Evolutionary conservation across 176 grass and related monocot species (phyloP).

Genomic region (Chloris gayana): DNA sequence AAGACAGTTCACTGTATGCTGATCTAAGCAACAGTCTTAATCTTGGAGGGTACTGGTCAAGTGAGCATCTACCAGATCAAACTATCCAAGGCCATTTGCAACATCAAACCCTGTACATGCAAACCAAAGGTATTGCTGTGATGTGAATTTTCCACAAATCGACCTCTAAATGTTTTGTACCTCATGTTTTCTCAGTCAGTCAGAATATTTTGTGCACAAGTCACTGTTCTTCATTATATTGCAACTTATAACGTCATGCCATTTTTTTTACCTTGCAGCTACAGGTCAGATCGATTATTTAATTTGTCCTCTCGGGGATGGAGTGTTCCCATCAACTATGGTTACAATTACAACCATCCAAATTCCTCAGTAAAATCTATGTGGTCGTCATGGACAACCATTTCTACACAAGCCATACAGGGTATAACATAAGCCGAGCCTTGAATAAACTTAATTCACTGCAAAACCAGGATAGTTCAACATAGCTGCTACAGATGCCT

Average conservation of each 20-base stretch:
- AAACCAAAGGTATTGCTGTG: slow-evolving; percentile 65
- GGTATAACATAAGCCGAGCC: too few relatives aligned
- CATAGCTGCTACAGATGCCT: too few relatives aligned
- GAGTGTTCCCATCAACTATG: slow-evolving; percentile 41
- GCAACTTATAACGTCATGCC: not conserved
- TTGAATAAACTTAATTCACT: too few relatives aligned
- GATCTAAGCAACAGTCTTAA: slow-evolving; percentile 59
- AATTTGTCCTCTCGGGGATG: slow-evolving; percentile 36
- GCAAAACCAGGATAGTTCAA: too few relatives aligned
- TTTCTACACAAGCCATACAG: slow-evolving; percentile 50
- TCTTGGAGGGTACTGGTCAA: slow-evolving; percentile 41
- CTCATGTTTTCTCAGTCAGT: not conserved
- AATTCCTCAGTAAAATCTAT: slow-evolving; percentile 47
- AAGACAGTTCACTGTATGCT: slow-evolving; percentile 70
- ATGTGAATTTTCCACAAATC: not conserved
- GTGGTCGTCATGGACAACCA: slow-evolving; percentile 52
- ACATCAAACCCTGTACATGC: slow-evolving; percentile 55
- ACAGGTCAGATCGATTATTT: slow-evolving; percentile 51
- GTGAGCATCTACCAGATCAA: slow-evolving; percentile 43
- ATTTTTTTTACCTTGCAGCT: slow-evolving; percentile 30
- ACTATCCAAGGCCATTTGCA: slow-evolving; percentile 57
- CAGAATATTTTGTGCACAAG: slow-evolving; percentile 7
- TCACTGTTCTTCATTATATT: slow-evolving; percentile 3
- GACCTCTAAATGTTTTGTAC: not conserved
- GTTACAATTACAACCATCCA: slow-evolving; percentile 31